Evolutionary conservation across 331 rosid species (phyloP), one percentile per base, ranked within the genome.

Genomic region (Pyrus hybrid): DNA sequence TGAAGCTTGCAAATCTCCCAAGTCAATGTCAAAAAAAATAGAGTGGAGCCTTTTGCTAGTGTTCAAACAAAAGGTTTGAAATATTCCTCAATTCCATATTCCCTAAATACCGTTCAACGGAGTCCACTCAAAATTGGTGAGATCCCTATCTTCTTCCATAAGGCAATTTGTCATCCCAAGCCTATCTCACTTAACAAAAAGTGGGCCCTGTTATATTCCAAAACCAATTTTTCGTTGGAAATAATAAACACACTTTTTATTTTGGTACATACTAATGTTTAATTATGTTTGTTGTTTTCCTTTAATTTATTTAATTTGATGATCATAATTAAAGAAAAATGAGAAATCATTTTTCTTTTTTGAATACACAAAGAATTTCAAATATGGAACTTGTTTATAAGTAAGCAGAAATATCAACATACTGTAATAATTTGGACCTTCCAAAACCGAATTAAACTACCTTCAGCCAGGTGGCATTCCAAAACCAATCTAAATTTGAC

Each of bases 251-350:
- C 47, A 41, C 5, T 41, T 41, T 11, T 41, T 41, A 41, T 10
- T 41, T 0, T 11, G 4, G 14, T 41, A 11, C 0, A 5, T 0
- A 37, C 1, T 37, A 0, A 41, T 11, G 5, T 11, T 41, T 41
- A 11, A 41, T 10, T 11, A 10, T 41, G 0, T 41, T 11, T 41
- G 4, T 41, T 41, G 0, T 41, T 41, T 41, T 41, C 0, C 1
- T 41, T 41, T 41, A 1, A 41, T 41, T 10, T 11, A 41, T 41
- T 41, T 0, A 11, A 41, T 41, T 0, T 11, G 4, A 11, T 9
- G 1, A 1, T 33, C 1, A 11, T 3, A 41, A 41, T 41, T 41
- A 10, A 41, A 41, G 0, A 41, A 41, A 41, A 0, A 0, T 41
- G 45, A 11, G 3, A 41, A 41, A 41, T 41, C 47, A 11, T 10